Base-by-base conservation (phyloP, 805 yeast genomes). In the Candida stauntonica region DNA sequence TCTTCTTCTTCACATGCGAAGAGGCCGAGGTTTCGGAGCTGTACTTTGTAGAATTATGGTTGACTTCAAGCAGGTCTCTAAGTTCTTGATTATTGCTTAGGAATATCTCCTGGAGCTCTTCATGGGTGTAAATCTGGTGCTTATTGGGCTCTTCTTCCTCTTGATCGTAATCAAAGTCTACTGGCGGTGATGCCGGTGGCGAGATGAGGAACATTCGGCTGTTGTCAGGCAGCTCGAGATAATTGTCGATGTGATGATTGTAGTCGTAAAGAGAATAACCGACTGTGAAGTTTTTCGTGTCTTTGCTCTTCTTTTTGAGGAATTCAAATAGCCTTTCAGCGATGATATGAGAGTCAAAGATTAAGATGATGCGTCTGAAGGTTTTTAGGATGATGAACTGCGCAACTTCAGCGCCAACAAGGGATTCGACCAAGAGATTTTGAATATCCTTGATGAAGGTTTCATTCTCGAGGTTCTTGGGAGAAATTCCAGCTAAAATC, bases 101-200 rank as follows among this genome's bases (percentile, higher is more conserved):
- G n/a, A 54, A 41, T 8, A 54, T 44, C 19, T 51, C 48, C 18
- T 43, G 44, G 1, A 55, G 17, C 16, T 55, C 59, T 19, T 55
- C 53, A 21, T 45, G 51, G 7, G 56, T 55, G 29, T 52, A 52
- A 15, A 52, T 54, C 39, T 54, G 58, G 17, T 44, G 41, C 31
- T 49, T 55, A 20, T 51, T 54, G 3, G 72, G 72, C 3, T 56
- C 57, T 20, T 62, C 70, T 41, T 67, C 72, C 18, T 57, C 55
- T 28, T 50, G 52, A 12, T 62, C 52, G 42, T 58, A 67, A 38
- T 65, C 63, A 39, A 66, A 67, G 17, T 51, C 71, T 4, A 64
- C 63, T 5, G 71, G 70, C 2, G 70, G 70, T 4, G 70, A 65
- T 5, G 61, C 54, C 14, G 70, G 70, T 6, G 72, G 72, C 0